phyloP scores from a whole-genome alignment of 1,139 yeast genomes.

The Candida tetrigidarum region DNA sequence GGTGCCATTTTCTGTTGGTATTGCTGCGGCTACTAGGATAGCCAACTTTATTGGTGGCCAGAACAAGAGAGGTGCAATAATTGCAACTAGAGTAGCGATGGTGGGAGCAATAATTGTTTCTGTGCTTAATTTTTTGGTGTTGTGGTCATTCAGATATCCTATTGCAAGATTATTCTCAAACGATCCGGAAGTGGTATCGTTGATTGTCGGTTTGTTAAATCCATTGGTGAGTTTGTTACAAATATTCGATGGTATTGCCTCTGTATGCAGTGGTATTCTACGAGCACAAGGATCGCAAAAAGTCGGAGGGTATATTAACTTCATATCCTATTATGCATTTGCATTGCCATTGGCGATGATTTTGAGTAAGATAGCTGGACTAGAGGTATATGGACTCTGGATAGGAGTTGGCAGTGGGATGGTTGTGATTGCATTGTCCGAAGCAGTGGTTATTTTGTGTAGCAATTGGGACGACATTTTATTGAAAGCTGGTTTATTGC shows the following conservation, averaged over 20 bases:
- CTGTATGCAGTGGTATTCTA: conserved; percentile 82
- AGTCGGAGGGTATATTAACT: conserved; percentile 79
- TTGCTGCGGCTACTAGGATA: conserved; percentile 84
- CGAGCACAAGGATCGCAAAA: conserved; percentile 89
- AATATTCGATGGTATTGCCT: conserved; percentile 79
- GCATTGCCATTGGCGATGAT: conserved; percentile 67
- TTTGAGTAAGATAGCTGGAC: conserved; percentile 58
- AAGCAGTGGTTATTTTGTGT: conserved; percentile 43
- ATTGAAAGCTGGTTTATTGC: conserved; percentile 30
- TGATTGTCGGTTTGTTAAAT: conserved; percentile 51
- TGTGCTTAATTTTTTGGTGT: conserved; percentile 52
- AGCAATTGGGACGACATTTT: conserved; percentile 49
- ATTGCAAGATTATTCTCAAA: conserved; percentile 73
- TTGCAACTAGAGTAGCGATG: conserved; percentile 69
- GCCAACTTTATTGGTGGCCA: conserved; percentile 89
- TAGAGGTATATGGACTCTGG: conserved; percentile 80
- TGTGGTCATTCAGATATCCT: conserved; percentile 53
- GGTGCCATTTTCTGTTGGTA: conserved; percentile 89
- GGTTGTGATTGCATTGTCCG: conserved; percentile 66
- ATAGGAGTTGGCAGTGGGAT: conserved; percentile 83
- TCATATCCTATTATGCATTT: conserved; percentile 71
- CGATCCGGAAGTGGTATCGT: conserved; percentile 64
- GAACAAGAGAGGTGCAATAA: conserved; percentile 61
- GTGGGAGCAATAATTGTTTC: conserved; percentile 63
- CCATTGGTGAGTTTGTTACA: conserved; percentile 79